Base-by-base conservation (phyloP, 2,329 filamentous ascomycete species). In the Pseudogymnoascus sp. region DNA sequence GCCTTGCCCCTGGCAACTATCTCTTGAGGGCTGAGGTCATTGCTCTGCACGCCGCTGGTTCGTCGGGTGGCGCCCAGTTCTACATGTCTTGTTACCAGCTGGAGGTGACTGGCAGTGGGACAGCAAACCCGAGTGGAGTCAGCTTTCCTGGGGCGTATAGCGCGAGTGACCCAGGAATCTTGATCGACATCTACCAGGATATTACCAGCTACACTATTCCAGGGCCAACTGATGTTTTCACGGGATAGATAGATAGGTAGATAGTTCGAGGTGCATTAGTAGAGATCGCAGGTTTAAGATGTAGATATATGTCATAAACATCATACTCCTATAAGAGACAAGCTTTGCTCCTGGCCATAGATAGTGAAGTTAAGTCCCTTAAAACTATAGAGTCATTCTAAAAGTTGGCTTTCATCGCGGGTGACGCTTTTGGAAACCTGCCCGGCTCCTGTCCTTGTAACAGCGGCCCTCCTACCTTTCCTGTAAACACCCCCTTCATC, bases 11-110 rank as follows among this genome's bases (percentile, higher is more conserved):
- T 1, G 82, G 82, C 29, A 77, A 84, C 61, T 84, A 84, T 67
- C 76, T 85, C 26, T 74, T 85, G 72, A 78, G 81, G 36, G 77
- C 80, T 34, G 82, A 85, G 75, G 75, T 81, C 51, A 74, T 82
- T 45, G 81, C 81, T 5, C 75, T 84, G 51, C 81, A 84, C 72
- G 80, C 81, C 16, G 81, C 81, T 14, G 71, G 72, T 65, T 70
- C 65, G 11, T 64, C 65, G 12, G 77, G 74, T 18, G 71, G 70
- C 12, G 75, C 76, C 18, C 75, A 77, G 63, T 74, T 76, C 65
- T 77, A 77, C 64, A 69, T 75, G 59, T 72, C 71, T 16, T 77
- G 74, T 40, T 47, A n/a, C 67, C 79, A 80, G 75, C 73, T 82
- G 65, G 78, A 76, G 64, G 75, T 82, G 31, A 75, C 77, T 36